A percentile compares a stretch with the other conserved stretches of the same genome.
Evolutionary conservation across 306 rosid genomes (phyloP).

Genomic region (Canavalia gladiata): DNA sequence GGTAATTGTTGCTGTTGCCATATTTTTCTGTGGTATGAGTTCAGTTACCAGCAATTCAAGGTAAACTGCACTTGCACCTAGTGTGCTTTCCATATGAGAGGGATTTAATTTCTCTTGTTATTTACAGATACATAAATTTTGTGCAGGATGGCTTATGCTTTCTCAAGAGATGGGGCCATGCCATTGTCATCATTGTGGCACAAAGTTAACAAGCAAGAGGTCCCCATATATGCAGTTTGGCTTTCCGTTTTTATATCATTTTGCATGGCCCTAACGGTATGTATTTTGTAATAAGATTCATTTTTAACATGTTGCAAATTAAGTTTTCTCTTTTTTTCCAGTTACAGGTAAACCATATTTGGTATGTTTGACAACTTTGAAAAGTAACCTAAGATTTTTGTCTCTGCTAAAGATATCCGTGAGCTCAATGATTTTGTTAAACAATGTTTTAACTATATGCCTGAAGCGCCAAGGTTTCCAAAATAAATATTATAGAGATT

Average conservation of each 20-base stretch:
- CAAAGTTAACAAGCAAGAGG: conserved; percentile 81
- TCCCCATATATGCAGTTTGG: conserved; percentile 93
- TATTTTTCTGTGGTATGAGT: conserved; percentile 98
- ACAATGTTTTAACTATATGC: too few species aligned
- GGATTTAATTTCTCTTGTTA: conserved; percentile 17
- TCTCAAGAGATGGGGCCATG: conserved; percentile 99
- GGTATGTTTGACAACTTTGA: too few species aligned
- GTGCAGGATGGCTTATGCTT: conserved; percentile 91
- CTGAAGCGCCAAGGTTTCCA: too few species aligned
- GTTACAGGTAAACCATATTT: too few species aligned
- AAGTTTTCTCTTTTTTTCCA: background rate
- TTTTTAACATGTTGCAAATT: background rate
- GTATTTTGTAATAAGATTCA: conserved; percentile 18
- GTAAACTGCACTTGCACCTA: conserved; percentile 48
- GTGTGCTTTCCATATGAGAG: conserved; percentile 11
- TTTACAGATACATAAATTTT: conserved; percentile 40
- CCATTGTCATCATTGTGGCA: conserved; percentile 92
- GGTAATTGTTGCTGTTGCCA: conserved; percentile 84
- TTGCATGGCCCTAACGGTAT: conserved; percentile 93
- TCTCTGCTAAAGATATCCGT: too few species aligned
- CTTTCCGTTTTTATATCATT: conserved; percentile 81
- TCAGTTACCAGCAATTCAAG: conserved; percentile 98
- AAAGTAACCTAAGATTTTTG: too few species aligned
- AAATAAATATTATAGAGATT: too few species aligned
- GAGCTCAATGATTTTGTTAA: too few species aligned